Conservation (phyloP, 768 basidiomycete genomes). For the Chalciporus piperatus region DNA sequence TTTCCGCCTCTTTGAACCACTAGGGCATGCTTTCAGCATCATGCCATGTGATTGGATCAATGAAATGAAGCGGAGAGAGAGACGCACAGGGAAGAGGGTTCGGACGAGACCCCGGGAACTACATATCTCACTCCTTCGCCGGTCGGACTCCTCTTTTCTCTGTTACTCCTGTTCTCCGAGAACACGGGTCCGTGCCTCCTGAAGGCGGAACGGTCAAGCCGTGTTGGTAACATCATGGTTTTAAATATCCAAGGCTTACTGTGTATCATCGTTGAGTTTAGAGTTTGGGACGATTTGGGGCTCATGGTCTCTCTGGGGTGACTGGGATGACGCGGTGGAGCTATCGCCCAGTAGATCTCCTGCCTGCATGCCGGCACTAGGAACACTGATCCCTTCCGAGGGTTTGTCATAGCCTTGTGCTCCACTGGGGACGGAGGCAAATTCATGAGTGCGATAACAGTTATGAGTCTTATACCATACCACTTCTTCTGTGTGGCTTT, state of each 20-base stretch:
- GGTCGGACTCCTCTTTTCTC: neutral
- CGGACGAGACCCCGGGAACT: neutral
- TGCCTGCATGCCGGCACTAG: constrained; percentile 1
- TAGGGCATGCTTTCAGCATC: neutral
- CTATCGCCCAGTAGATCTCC: neutral
- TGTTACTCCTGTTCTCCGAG: neutral
- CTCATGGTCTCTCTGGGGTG: neutral
- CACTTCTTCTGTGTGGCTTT: constrained; percentile 9
- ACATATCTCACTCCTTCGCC: neutral
- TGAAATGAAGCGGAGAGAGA: neutral
- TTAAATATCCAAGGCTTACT: constrained; percentile 9
- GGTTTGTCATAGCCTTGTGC: neutral
- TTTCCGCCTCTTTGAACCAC: constrained; percentile 8
- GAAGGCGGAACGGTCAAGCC: neutral
- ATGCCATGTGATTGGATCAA: neutral
- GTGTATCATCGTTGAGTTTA: neutral
- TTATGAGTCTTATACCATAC: constrained; percentile 9
- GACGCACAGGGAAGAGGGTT: constrained; percentile 14
- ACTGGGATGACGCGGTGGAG: neutral
- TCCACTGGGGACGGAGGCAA: constrained; percentile 2
- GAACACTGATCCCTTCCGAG: neutral
- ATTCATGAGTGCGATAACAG: neutral
- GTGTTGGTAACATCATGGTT: neutral
- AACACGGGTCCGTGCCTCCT: constrained; percentile 11
- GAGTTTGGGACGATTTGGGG: neutral